Evolutionary conservation across 306 rosid species (phyloP), one percentile per base, ranked within the genome.

Genomic region (Sechiopsis laciniata): DNA sequence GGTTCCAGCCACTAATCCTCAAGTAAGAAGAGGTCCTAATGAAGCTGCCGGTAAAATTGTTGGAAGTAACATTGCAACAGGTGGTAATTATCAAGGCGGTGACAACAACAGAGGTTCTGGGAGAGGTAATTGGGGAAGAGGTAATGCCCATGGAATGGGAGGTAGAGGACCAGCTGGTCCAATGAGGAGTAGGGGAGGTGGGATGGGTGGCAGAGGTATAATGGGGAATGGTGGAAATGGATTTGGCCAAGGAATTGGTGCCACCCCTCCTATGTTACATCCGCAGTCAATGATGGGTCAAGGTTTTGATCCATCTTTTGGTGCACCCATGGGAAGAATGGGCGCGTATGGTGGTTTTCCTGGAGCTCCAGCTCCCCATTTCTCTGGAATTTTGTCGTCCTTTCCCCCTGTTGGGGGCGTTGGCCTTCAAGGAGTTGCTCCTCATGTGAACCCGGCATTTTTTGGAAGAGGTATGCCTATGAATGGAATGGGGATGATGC

Each of bases 401-500:
- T 95, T 91, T 65, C 95, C 97, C 13, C 90, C 88, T 56, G 92
- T 91, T 15, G 92, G 91, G 63, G 91, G 92, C 76, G 91, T 89
- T 76, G 97, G 99, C 60, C 80, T 94, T 79, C 96, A 91, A 82
- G 98, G 97, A 54, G 96, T 90, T 2, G 97, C 99, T 55, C 99
- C 96, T 55, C 97, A 95, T 83, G 97, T 95, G 74, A 95, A 95
- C 78, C 97, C 97, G 5, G 99, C 99, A 45, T 95, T 91, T 83
- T 91, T 95, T 10, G 97, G 97, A 45, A 87, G 99, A 76, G 99
- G 96, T 57, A 95, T 95, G 95, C 96, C 95, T 51, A 80, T 89
- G 84, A 89, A 88, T 73, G 99, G 99, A 62, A 89, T 95, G 97
- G 97, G 99, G 72, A 95, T 95, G 99, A 95, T 95, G 89, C 95